These are phyloP conservation scores for Fomitiporia mediterranea DNA, from an alignment of 1,284 basidiomycete species.

Conservation along the genomic window DNA sequence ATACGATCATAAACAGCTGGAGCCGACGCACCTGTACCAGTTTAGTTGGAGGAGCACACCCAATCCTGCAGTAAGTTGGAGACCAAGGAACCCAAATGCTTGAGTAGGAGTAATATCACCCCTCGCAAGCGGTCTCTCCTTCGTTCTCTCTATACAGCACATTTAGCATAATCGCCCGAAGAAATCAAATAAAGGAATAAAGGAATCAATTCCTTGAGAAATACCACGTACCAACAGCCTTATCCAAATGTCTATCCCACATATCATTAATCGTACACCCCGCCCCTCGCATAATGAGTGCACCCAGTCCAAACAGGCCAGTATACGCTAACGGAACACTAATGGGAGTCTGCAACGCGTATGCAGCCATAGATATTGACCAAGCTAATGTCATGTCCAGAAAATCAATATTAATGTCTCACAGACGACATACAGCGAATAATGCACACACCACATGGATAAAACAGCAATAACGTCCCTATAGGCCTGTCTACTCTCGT, in stretches of 20 bases:
- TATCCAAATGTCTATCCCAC: constrained; percentile 94
- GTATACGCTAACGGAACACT: constrained; percentile 72
- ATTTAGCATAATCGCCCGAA: not conserved
- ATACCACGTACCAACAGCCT: constrained; percentile 73
- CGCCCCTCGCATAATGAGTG: constrained; percentile 94
- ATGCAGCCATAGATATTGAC: constrained; percentile 93
- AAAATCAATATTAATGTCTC: not conserved
- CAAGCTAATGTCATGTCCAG: constrained; percentile 72
- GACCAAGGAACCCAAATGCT: constrained; percentile 80
- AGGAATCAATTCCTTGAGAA: constrained; percentile 1
- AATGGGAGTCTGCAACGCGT: constrained; percentile 62
- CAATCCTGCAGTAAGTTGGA: constrained; percentile 83
- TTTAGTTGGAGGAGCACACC: constrained; percentile 90
- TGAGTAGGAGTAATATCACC: constrained; percentile 77
- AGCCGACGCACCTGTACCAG: constrained; percentile 74
- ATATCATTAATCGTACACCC: constrained; percentile 99
- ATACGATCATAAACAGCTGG: not conserved
- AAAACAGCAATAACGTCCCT: constrained; percentile 86
- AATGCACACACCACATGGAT: constrained; percentile 77
- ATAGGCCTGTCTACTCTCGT: constrained; percentile 94
- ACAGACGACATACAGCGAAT: not conserved
- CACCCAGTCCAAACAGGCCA: constrained; percentile 84
- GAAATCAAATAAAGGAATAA: constrained; percentile 25
- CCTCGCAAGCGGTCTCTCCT: constrained; percentile 67
- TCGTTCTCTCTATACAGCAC: constrained; percentile 50